A percentile compares a stretch with the other conserved stretches of the same genome.
Conservation (phyloP, 768 basidiomycete species). For the Mycena filopes region DNA sequence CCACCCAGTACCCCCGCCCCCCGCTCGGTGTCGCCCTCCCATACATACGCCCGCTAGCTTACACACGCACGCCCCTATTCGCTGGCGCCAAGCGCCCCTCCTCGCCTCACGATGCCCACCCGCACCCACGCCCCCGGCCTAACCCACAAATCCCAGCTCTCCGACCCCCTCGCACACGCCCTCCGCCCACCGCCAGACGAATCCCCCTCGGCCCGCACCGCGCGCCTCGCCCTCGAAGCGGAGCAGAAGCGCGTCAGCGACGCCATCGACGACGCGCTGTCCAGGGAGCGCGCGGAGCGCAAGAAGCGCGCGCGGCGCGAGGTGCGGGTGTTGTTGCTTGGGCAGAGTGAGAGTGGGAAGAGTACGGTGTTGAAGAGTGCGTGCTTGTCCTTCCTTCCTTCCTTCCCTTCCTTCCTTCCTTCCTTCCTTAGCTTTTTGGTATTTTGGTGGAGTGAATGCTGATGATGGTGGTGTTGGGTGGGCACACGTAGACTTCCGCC, state of each 20-base stretch:
- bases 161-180: slow-evolving; percentile 57
- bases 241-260: slow-evolving; percentile 49
- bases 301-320: slow-evolving; percentile 56
- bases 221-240: slow-evolving; percentile 20
- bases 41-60: too few species aligned
- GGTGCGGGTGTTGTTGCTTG: slow-evolving; percentile 65
- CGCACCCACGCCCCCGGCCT: slow-evolving; percentile 19
- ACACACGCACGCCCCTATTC: too few species aligned
- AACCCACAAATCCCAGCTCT: slow-evolving; percentile 28
- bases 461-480: too few species aligned
- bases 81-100: too few species aligned
- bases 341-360: slow-evolving; percentile 68
- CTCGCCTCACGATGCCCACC: too few species aligned
- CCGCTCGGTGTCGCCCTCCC: too few species aligned
- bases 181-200: slow-evolving; percentile 62
- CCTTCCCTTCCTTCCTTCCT: too few species aligned
- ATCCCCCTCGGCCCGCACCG: slow-evolving; percentile 56
- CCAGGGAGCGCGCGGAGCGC: slow-evolving; percentile 27
- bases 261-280: slow-evolving; percentile 48
- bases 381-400: neutral
- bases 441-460: too few species aligned
- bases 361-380: slow-evolving; percentile 41
- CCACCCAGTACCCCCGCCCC: too few species aligned
- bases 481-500: slow-evolving; percentile 67
- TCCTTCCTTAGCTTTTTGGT: too few species aligned